Evolutionary conservation across 1,284 basidiomycete species (phyloP), one percentile per base, ranked within the genome.

Genomic region (Apiotrichum sp.): DNA sequence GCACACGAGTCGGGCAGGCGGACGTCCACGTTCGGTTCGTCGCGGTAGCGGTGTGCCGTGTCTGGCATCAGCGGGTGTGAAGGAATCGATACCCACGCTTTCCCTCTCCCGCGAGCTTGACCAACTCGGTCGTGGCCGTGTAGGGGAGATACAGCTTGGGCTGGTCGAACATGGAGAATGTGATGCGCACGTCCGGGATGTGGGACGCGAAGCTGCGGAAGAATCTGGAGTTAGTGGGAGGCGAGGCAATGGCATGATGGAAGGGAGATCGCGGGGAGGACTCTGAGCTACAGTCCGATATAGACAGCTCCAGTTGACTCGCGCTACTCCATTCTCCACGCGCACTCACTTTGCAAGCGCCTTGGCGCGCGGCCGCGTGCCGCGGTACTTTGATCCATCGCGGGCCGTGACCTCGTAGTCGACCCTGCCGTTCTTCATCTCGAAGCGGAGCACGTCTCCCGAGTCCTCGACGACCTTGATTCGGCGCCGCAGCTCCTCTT

Each of bases 401-500:
- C 58, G 42, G 49, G 74, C 72, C 39, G 62, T 55, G 41, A 74
- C 72, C 64, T 72, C 52, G 3, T 38, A 33, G 13, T 4, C 16
- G 42, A 58, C 54, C 31, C 32, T 43, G 7, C 72, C 72, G 31
- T 68, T 49, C 46, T 64, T 35, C 6, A 77, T 58, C 0, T 66
- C 63, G 41, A 77, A 47, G 16, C 66, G 71, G 50, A 76, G 75
- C 31, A 71, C 72, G 60, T 73, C 71, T 22, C 58, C 54, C 65
- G 72, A 65, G 16, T 65, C 56, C 55, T 72, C 65, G 11, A 73
- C 72, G 78, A 87, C 80, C 11, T 76, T 65, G 8, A 87, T 83
- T 42, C 90, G 77, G 58, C 81, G 77, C 59, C 84, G 79, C 60
- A 96, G 70, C 69, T 93, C 89, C 48, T 78, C 78, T 0, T 86